Base-by-base conservation (phyloP, 2,329 filamentous ascomycete species). In the Hypoxylon sp. region DNA sequence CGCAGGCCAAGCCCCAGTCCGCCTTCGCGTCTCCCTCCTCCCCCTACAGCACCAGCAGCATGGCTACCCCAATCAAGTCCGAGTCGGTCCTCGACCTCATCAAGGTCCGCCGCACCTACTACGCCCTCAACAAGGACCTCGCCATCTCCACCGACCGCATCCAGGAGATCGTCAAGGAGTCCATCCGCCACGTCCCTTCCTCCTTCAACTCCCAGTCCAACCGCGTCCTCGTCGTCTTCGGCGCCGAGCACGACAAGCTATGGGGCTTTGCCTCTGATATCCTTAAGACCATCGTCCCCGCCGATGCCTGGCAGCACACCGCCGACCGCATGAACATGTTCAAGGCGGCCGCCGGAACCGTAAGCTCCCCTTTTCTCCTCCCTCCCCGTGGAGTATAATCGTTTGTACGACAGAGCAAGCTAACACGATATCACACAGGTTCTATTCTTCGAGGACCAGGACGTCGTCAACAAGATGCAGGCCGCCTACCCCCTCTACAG, bases 151-250 rank as follows among this genome's bases (percentile, higher is more conserved):
- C 84, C 70, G 77, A 80, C 57, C 82, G 85, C 73, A 82, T 94
- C 78, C 80, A 86, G 73, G 85, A 91, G 72, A 86, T 94, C 74
- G 84, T 89, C 76, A 80, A 83, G 76, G 77, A 87, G 70, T 83
- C 87, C 56, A 82, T 95, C 70, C 81, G 87, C 62, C 84, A 93
- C 77, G 84, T 90, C 1, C 94, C 94, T 43, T 90, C 87, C 54
- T 88, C 89, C 68, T 97, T 97, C 89, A 97, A 97, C 87, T 91
- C 88, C 43, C 94, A 97, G 82, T 88, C 88, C 70, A 90, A 91
- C 70, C 89, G 94, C 62, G 80, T 91, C 61, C 85, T 97, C 49
- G 85, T 97, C 53, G 87, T 97, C 56, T 84, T 95, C 73, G 89
- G 91, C 73, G 86, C 85, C 65, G 91, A 97, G 78, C 94, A 97